These are phyloP conservation scores for Solanum dulcamara DNA, from an alignment of 257 asterid species.

Conservation along the genomic window DNA sequence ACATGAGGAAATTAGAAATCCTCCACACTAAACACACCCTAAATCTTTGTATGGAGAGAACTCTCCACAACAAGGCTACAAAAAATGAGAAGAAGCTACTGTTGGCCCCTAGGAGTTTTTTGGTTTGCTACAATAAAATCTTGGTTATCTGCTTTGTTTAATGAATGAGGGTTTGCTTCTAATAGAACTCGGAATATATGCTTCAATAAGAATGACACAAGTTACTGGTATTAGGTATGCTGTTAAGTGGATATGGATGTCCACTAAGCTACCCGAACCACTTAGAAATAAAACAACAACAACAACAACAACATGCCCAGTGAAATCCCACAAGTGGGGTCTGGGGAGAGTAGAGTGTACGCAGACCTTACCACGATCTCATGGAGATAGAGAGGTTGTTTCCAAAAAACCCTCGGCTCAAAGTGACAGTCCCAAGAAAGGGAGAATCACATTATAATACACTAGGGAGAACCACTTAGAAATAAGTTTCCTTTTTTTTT, in stretches of 20 bases:
- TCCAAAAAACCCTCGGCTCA: no score
- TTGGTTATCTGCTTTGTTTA: background rate
- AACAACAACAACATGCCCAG: no score
- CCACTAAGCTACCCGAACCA: background rate
- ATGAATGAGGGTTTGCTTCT: background rate
- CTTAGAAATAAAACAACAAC: no score
- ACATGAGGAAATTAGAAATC: no score
- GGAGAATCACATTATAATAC: no score
- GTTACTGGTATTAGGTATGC: background rate
- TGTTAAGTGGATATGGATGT: background rate
- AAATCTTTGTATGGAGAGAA: background rate
- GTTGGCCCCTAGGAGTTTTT: background rate
- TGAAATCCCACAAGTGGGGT: no score
- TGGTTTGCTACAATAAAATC: background rate
- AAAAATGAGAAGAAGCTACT: background rate
- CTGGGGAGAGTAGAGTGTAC: no score
- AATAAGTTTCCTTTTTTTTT: background rate
- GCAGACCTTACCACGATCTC: no score
- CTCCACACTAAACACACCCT: no score
- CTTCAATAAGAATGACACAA: background rate
- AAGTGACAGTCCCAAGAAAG: no score
- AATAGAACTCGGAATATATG: background rate
- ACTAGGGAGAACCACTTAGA: no score
- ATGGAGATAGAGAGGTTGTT: no score
- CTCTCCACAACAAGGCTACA: background rate